Evolutionary conservation across 331 rosid genomes (phyloP).

Genomic region (Pyrus hybrid): DNA sequence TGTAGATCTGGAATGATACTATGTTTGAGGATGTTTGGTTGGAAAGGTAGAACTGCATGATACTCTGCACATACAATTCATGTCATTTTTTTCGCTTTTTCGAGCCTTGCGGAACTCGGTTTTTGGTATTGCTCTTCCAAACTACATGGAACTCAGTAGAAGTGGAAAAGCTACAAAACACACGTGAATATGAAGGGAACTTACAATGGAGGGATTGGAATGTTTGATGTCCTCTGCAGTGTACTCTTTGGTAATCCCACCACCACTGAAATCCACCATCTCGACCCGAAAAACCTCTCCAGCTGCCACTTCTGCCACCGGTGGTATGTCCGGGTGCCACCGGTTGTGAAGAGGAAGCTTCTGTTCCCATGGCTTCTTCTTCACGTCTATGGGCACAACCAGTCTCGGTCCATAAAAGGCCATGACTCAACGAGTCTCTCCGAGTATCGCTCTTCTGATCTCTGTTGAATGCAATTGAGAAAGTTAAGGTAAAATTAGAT

Average conservation of each 20-base stretch:
- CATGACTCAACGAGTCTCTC: constrained; percentile 15
- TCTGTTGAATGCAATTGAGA: not conserved
- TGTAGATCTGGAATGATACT: not conserved
- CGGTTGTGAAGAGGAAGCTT: constrained; percentile 62
- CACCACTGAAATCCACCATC: constrained; percentile 73
- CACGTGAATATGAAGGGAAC: constrained; percentile 2
- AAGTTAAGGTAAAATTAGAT: not conserved
- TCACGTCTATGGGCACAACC: constrained; percentile 36
- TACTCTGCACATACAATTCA: not conserved
- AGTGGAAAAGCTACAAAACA: not conserved
- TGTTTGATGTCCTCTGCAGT: constrained; percentile 59
- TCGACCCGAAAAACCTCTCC: constrained; percentile 57
- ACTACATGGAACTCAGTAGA: not conserved
- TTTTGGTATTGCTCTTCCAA: not conserved
- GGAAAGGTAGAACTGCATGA: not conserved
- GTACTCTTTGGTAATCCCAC: constrained; percentile 41
- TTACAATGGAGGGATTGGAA: constrained; percentile 45
- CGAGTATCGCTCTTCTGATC: constrained; percentile 1
- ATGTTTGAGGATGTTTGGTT: not conserved
- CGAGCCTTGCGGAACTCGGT: not conserved
- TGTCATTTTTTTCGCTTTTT: not conserved
- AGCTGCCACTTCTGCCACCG: constrained; percentile 41
- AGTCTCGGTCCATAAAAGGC: constrained; percentile 34
- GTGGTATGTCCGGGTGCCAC: constrained; percentile 70
- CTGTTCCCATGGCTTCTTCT: constrained; percentile 60